A percentile compares a stretch with the other conserved stretches of the same genome.
Conservation (phyloP, 2,329 filamentous ascomycete species). For the Pseudophaeomoniella oleicola region DNA sequence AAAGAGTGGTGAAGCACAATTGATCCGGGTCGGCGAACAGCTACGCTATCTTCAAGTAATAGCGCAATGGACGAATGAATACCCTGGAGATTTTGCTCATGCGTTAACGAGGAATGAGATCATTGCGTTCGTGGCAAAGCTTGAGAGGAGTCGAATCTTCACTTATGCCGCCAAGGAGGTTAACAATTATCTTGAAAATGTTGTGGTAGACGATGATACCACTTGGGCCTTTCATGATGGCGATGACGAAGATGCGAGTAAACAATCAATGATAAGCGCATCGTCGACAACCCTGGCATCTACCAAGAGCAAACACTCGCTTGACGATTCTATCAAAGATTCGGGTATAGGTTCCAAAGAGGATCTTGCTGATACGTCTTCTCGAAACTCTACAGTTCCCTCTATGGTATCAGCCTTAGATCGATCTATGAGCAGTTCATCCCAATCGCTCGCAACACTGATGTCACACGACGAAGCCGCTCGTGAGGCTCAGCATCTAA, state of each 20-base stretch:
- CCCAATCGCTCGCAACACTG: not conserved
- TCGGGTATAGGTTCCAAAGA: not conserved
- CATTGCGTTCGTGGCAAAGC: conserved; percentile 56
- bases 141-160: conserved; percentile 70
- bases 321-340: not conserved
- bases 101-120: conserved; percentile 57
- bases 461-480: conserved; percentile 60
- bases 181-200: conserved; percentile 57
- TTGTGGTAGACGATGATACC: conserved; percentile 77
- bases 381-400: conserved; percentile 12
- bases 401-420: conserved; percentile 11
- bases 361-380: not conserved
- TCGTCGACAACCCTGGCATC: not conserved
- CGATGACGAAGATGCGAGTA: conserved; percentile 5
- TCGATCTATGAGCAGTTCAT: not conserved
- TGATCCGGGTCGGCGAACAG: conserved; percentile 68
- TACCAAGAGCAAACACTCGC: not conserved
- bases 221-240: conserved; percentile 78
- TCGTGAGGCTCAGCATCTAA: conserved; percentile 56
- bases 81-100: conserved; percentile 86
- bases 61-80: conserved; percentile 76
- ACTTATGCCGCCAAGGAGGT: conserved; percentile 73
- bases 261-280: not conserved
- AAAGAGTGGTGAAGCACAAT: conserved; percentile 53
- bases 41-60: conserved; percentile 71